Percentiles rank a stretch among this genome's conserved stretches.
These are phyloP conservation scores for Annulohypoxylon truncatum DNA, from an alignment of 2,329 filamentous ascomycete genomes.

Conservation along the genomic window DNA sequence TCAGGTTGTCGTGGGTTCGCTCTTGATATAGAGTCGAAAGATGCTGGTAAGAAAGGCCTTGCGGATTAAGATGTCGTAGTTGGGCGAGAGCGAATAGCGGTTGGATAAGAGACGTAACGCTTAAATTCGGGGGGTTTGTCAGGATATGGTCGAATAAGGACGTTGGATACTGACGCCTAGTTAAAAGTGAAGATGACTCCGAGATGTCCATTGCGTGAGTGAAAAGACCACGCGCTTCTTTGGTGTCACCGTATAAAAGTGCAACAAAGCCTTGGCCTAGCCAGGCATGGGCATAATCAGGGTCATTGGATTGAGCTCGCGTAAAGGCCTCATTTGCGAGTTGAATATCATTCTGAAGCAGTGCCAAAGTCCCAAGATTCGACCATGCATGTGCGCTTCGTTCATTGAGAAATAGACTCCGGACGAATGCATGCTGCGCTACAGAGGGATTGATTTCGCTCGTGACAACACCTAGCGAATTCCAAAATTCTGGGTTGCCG, in stretches of 20 bases:
- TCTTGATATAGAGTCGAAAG: slow-evolving; percentile 85
- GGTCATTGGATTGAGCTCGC: slow-evolving; percentile 91
- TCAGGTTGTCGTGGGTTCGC: slow-evolving; percentile 74
- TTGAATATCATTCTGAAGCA: slow-evolving; percentile 83
- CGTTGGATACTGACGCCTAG: slow-evolving; percentile 81
- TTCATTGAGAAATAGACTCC: slow-evolving; percentile 93
- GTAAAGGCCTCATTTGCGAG: slow-evolving; percentile 93
- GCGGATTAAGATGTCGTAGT: slow-evolving; percentile 75
- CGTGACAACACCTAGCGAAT: slow-evolving; percentile 90
- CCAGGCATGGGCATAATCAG: slow-evolving; percentile 94
- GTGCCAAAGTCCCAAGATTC: slow-evolving; percentile 87
- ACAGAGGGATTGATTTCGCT: slow-evolving; percentile 87
- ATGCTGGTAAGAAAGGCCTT: slow-evolving; percentile 79
- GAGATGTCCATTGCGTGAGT: slow-evolving; percentile 95
- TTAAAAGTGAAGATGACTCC: slow-evolving; percentile 77
- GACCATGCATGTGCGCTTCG: slow-evolving; percentile 87
- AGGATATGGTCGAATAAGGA: slow-evolving; percentile 86
- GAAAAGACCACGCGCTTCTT: slow-evolving; percentile 86
- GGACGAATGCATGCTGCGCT: slow-evolving; percentile 91
- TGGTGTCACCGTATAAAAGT: slow-evolving; percentile 76
- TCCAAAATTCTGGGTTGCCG: slow-evolving; percentile 97
- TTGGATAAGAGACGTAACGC: slow-evolving; percentile 76
- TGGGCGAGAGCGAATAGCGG: slow-evolving; percentile 91
- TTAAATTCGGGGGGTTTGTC: slow-evolving; percentile 62
- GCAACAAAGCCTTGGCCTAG: slow-evolving; percentile 91